Conservation (phyloP, 164 flowering plant species). For the Kalanchoe fedtschenkoi region DNA sequence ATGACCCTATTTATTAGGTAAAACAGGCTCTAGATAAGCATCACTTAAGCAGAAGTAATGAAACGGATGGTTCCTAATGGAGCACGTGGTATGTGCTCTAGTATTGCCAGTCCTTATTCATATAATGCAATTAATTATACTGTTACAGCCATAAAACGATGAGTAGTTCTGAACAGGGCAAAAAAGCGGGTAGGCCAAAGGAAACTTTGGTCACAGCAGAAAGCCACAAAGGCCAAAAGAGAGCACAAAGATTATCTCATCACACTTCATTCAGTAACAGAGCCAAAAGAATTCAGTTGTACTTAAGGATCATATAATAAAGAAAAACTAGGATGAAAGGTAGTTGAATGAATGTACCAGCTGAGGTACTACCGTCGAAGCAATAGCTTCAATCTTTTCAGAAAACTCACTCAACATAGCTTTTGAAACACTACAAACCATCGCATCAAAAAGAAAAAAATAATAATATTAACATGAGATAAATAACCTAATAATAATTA, state of each 20-base stretch:
- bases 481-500: too few relatives aligned
- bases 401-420: slow-evolving; percentile 67
- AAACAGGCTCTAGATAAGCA: neutral
- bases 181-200: neutral
- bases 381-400: slow-evolving; percentile 83
- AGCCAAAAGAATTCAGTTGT: neutral
- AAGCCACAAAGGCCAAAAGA: neutral
- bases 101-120: neutral
- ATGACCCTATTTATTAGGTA: neutral
- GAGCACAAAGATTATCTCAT: neutral
- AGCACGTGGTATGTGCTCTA: neutral
- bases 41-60: neutral
- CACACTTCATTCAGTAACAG: neutral
- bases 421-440: slow-evolving; percentile 52
- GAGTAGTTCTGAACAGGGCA: neutral
- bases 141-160: neutral
- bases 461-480: too few relatives aligned
- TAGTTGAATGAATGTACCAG: slow-evolving; percentile 28
- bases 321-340: neutral
- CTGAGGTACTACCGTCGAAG: slow-evolving; percentile 44
- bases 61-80: neutral
- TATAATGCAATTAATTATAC: neutral
- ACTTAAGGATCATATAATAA: neutral
- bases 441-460: neutral
- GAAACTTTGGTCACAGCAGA: neutral